phyloP scores from a whole-genome alignment of 441 rosid species.

The Adansonia grandidieri region DNA sequence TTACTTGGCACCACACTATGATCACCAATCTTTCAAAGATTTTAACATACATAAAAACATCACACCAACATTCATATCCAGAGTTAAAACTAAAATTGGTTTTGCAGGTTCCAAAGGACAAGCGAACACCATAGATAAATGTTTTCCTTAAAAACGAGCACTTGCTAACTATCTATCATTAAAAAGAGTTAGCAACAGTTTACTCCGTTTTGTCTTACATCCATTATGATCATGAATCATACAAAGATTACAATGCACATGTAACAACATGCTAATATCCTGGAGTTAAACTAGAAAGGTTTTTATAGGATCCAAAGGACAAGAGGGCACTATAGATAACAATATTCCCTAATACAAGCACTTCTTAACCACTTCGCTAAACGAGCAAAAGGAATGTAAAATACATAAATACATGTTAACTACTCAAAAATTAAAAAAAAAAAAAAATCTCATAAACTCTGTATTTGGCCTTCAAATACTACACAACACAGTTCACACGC shows the following conservation, averaged over 20 bases:
- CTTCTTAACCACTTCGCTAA: not conserved
- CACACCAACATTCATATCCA: too few relatives aligned
- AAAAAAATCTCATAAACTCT: not conserved
- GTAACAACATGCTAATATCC: not conserved
- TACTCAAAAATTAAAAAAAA: not conserved
- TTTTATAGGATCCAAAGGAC: not conserved
- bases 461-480: not conserved
- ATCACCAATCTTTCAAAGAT: not conserved
- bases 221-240: not conserved
- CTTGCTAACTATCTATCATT: too few relatives aligned
- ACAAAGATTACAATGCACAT: not conserved
- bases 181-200: not conserved
- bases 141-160: too few relatives aligned
- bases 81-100: too few relatives aligned
- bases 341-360: not conserved
- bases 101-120: too few relatives aligned
- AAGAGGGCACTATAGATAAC: not conserved
- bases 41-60: too few relatives aligned
- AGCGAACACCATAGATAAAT: too few relatives aligned
- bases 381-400: not conserved
- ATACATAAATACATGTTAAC: not conserved
- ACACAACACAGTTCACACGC: not conserved
- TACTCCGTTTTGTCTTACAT: not conserved
- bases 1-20: not conserved
- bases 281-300: not conserved